Percentiles rank a stretch among this genome's conserved stretches.
Evolutionary conservation across 2,329 filamentous ascomycete genomes (phyloP).

Genomic region (Pseudogymnoascus sp.): DNA sequence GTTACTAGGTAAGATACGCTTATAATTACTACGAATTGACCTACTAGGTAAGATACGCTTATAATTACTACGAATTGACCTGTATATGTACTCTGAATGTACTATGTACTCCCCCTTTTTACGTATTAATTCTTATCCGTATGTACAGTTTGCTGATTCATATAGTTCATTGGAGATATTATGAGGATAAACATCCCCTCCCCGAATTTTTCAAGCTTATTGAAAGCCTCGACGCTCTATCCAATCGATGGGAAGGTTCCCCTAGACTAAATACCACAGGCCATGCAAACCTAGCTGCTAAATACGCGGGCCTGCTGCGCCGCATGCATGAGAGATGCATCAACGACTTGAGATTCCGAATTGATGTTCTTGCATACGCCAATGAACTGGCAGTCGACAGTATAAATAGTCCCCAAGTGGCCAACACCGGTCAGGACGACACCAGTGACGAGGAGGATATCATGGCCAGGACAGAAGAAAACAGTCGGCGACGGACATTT

Average conservation of each 20-base stretch:
- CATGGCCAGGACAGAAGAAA: background rate
- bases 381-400: slow-evolving; percentile 6
- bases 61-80: background rate
- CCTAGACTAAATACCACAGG: slow-evolving; percentile 8
- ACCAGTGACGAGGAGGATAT: slow-evolving; percentile 3
- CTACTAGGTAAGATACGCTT: slow-evolving; percentile 15
- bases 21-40: background rate
- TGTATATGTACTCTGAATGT: background rate
- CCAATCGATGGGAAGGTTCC: slow-evolving; percentile 17
- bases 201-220: slow-evolving; percentile 23
- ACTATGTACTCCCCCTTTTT: background rate
- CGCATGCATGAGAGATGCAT: slow-evolving; percentile 12
- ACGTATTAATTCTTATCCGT: background rate
- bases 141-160: background rate
- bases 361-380: slow-evolving; percentile 15
- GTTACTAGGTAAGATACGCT: slow-evolving; percentile 19
- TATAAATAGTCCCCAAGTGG: background rate
- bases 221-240: slow-evolving; percentile 21
- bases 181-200: slow-evolving; percentile 15
- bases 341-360: slow-evolving; percentile 6
- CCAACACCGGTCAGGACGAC: background rate
- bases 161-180: slow-evolving; percentile 22
- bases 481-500: background rate
- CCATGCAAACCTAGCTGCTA: slow-evolving; percentile 14
- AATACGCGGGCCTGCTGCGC: slow-evolving; percentile 17